phyloP scores from a whole-genome alignment of 2,329 filamentous ascomycete genomes.

The Penicillium sclerotiorum region DNA sequence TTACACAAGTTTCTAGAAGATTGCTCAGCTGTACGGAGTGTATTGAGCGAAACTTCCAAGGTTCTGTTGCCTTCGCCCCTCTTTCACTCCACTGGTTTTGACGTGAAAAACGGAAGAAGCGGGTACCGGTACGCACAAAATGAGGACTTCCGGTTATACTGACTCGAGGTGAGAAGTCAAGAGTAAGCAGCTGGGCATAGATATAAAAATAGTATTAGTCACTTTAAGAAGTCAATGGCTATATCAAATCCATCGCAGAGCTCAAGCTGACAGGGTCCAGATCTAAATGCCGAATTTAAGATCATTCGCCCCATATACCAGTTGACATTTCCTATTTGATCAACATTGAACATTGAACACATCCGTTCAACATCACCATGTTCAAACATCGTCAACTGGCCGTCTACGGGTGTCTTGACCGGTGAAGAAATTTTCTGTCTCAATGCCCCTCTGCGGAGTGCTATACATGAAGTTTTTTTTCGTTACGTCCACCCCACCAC shows the following conservation, averaged over 20 bases:
- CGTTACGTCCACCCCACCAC: constrained; percentile 16
- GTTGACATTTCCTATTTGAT: background rate
- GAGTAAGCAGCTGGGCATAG: no score
- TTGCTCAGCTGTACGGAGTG: background rate
- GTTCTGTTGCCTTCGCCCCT: constrained; percentile 17
- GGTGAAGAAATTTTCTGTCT: constrained; percentile 16
- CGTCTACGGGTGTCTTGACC: constrained; percentile 1
- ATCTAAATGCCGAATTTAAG: no score
- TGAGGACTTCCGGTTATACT: constrained; percentile 3
- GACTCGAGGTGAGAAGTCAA: no score
- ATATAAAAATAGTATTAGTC: no score
- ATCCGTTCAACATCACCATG: background rate
- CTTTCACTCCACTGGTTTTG: constrained; percentile 21
- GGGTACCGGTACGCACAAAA: constrained; percentile 24
- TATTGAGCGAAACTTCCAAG: constrained; percentile 1
- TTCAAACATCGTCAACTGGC: background rate
- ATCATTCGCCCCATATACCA: no score
- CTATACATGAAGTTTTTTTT: constrained; percentile 22
- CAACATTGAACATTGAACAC: constrained; percentile 2
- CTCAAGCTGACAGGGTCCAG: no score
- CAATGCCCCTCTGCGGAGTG: constrained; percentile 27
- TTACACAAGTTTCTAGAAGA: background rate
- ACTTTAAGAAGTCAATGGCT: no score
- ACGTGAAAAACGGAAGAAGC: constrained; percentile 22
- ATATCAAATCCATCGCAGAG: no score